Percentiles rank a stretch among this genome's conserved stretches.
Conservation (phyloP, 148 eudicot genomes). For the Dianthus caryophyllus region DNA sequence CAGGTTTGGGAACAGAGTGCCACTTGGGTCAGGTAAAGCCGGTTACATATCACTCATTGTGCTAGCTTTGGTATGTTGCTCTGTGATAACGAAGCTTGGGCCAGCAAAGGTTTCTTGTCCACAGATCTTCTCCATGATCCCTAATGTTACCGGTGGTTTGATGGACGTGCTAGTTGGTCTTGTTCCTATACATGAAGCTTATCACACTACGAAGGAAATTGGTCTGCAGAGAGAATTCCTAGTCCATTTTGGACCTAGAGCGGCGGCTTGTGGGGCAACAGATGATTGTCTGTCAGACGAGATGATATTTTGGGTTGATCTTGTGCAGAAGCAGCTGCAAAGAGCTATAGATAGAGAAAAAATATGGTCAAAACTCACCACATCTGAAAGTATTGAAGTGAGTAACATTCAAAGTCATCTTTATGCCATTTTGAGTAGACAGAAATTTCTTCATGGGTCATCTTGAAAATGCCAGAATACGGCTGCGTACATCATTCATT, state of each 20-base stretch:
- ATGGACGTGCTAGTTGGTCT: slow-evolving; percentile 79
- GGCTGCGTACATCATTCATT: neutral
- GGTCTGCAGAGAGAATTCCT: slow-evolving; percentile 81
- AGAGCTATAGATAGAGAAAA: slow-evolving; percentile 85
- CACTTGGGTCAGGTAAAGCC: slow-evolving; percentile 40
- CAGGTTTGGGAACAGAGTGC: slow-evolving; percentile 51
- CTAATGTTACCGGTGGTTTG: slow-evolving; percentile 72
- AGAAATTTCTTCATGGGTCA: neutral
- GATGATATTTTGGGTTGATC: slow-evolving; percentile 78
- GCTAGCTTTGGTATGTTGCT: slow-evolving; percentile 68
- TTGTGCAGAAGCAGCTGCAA: slow-evolving; percentile 79
- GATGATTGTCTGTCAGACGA: slow-evolving; percentile 70
- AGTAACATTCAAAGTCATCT: slow-evolving; percentile 17
- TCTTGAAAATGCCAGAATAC: neutral
- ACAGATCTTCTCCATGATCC: slow-evolving; percentile 67
- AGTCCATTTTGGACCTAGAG: slow-evolving; percentile 88
- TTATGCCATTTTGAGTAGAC: neutral
- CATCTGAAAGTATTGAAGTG: slow-evolving; percentile 93
- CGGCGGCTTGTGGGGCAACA: slow-evolving; percentile 54
- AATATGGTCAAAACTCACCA: slow-evolving; percentile 92
- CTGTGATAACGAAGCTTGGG: slow-evolving; percentile 78
- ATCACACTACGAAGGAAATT: slow-evolving; percentile 59
- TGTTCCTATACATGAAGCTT: slow-evolving; percentile 66
- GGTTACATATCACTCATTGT: slow-evolving; percentile 63
- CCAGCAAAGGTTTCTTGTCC: slow-evolving; percentile 85